Percentiles rank a stretch among this genome's conserved stretches.
These are phyloP conservation scores for Phytopythium ostracodes DNA, from an alignment of 352 stramenopile species.

Conservation along the genomic window DNA sequence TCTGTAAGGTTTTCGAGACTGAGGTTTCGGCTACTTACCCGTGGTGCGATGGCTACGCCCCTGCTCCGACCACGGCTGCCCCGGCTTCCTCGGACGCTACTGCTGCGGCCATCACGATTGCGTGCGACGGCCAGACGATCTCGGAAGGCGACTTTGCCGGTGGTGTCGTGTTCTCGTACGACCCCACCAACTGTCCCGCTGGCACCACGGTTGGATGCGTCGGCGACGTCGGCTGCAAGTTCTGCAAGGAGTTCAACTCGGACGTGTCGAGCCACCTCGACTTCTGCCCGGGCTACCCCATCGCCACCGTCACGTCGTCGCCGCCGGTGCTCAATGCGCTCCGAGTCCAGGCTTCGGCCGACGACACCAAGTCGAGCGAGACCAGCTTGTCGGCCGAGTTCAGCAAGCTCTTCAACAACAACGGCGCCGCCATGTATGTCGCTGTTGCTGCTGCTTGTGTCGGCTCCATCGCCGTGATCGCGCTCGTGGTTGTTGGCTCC, in stretches of 20 bases:
- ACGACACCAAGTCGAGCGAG: not conserved
- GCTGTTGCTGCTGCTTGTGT: not conserved
- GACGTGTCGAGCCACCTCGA: constrained; percentile 21
- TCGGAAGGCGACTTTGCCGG: constrained; percentile 25
- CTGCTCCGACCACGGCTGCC: not conserved
- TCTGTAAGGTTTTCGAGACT: constrained; percentile 17
- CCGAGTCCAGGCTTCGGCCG: not conserved
- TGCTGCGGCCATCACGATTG: not conserved
- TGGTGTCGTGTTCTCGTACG: constrained; percentile 24
- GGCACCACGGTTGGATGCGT: constrained; percentile 23
- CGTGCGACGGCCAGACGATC: constrained; percentile 6
- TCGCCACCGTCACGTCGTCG: not conserved
- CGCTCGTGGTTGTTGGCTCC: not conserved
- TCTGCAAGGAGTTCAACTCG: constrained; percentile 30
- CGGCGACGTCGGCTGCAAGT: constrained; percentile 16
- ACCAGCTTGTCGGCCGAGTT: not conserved
- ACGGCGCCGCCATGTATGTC: not conserved
- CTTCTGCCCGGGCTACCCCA: constrained; percentile 15
- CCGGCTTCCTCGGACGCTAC: not conserved
- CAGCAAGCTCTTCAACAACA: not conserved
- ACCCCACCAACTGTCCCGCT: constrained; percentile 20
- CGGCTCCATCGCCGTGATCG: constrained; percentile 1
- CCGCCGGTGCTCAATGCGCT: not conserved
- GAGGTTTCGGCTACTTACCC: constrained; percentile 17
- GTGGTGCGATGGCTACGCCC: constrained; percentile 12